A percentile compares a stretch with the other conserved stretches of the same genome.
Conservation (phyloP, 176 grass and related monocot species). For the Puccinellia tenuiflora region DNA sequence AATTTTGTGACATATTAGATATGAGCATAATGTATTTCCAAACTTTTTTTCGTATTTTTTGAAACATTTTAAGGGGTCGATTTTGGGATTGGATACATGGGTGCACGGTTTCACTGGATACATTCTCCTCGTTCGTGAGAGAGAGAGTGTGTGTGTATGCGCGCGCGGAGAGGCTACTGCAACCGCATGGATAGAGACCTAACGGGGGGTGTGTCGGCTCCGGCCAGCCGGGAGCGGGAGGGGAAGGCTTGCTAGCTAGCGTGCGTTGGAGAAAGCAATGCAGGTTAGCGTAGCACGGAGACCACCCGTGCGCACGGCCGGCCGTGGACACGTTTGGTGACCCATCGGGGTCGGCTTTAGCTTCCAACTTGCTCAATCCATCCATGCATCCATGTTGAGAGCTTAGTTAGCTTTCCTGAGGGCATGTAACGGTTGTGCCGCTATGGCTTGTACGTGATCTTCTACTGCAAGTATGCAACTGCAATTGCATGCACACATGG, state of each 20-base stretch:
- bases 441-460: background rate
- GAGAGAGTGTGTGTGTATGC: background rate
- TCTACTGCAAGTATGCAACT: background rate
- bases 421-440: background rate
- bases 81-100: too few species aligned
- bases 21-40: too few species aligned
- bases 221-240: background rate
- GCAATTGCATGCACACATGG: background rate
- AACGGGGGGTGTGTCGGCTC: background rate
- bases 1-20: too few species aligned
- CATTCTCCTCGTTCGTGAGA: background rate
- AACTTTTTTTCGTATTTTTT: too few species aligned
- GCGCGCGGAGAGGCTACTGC: conserved; percentile 3
- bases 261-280: conserved; percentile 49
- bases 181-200: conserved; percentile 38
- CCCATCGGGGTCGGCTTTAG: conserved; percentile 33
- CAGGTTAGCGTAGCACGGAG: conserved; percentile 49
- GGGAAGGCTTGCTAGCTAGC: conserved; percentile 11
- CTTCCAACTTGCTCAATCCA: conserved; percentile 24
- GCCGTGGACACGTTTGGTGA: conserved; percentile 36
- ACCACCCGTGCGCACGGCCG: conserved; percentile 31
- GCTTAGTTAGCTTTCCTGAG: conserved; percentile 11
- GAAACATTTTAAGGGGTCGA: too few species aligned
- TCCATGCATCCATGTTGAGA: background rate
- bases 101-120: too few species aligned